Base-by-base conservation (phyloP, 345 rosid genomes). In the Pistacia integerrima region DNA sequence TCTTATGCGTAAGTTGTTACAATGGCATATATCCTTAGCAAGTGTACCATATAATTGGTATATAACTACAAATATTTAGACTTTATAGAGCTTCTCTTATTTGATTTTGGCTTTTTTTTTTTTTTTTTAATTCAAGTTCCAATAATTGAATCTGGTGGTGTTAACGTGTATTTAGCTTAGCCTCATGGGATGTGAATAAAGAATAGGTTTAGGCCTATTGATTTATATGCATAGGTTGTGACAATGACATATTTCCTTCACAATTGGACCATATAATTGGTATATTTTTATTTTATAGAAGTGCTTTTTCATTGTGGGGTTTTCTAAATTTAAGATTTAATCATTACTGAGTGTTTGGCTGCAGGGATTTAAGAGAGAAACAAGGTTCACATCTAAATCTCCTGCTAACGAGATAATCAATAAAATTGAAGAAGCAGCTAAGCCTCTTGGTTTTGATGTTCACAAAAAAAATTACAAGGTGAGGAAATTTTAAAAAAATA, bases 381-480 rank as follows among this genome's bases (percentile, higher is more conserved):
- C 98, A 14, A 90, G 98, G 77, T 90, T 95, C 80, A 89, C 99
- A 57, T 84, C 96, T 3, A 88, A 71, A 83, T 85, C 92, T 80
- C 87, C 96, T 2, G 99, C 99, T 14, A 87, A 87, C 67, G 98
- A 95, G 89, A 93, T 95, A 76, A 83, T 95, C 61, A 79, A 82
- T 62, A 95, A 90, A 91, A 93, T 95, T 38, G 98, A 93, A 85
- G 89, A 86, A 85, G 97, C 94, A 60, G 98, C 92, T 22, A 90
- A 90, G 84, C 99, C 99, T 80, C 98, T 95, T 20, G 99, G 98
- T 30, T 95, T 92, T 38, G 94, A 89, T 79, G 92, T 95, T 11
- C 96, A 87, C 64, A 95, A 92, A 89, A 95, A 95, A 79, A 93
- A 92, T 75, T 95, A 95, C 80, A 95, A 92, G 98, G 98, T 91